Evolutionary conservation across 2,329 filamentous ascomycete genomes (phyloP).

Genomic region (Apiospora koreana): DNA sequence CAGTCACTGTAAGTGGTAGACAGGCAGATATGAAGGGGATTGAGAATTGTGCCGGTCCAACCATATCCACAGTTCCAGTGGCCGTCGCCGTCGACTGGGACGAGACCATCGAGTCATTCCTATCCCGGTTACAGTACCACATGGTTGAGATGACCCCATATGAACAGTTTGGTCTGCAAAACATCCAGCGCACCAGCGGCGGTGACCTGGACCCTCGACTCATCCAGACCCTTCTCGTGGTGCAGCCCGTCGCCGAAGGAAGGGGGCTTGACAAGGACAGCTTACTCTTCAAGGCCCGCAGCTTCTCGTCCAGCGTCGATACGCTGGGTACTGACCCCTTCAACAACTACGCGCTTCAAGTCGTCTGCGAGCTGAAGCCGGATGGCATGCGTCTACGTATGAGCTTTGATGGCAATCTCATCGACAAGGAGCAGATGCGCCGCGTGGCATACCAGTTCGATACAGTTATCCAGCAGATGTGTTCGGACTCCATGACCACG

Average conservation of each 20-base stretch:
- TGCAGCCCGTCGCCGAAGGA: neutral
- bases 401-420: neutral
- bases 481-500: neutral
- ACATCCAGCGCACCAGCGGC: neutral
- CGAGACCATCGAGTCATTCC: neutral
- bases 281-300: neutral
- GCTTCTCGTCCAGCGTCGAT: neutral
- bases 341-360: neutral
- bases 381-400: neutral
- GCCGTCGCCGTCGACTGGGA: neutral
- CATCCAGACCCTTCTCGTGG: neutral
- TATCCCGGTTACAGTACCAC: neutral
- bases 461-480: neutral
- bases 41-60: neutral
- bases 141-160: neutral
- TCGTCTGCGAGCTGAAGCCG: neutral
- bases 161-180: conserved; percentile 4
- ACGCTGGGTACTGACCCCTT: conserved; percentile 1
- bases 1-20: neutral
- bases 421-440: neutral
- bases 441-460: neutral
- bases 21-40: neutral
- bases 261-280: neutral
- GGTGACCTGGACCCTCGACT: neutral
- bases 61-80: neutral